These are phyloP conservation scores for Aspergillus brasiliensis DNA, from an alignment of 2,329 filamentous ascomycete species.

Conservation along the genomic window DNA sequence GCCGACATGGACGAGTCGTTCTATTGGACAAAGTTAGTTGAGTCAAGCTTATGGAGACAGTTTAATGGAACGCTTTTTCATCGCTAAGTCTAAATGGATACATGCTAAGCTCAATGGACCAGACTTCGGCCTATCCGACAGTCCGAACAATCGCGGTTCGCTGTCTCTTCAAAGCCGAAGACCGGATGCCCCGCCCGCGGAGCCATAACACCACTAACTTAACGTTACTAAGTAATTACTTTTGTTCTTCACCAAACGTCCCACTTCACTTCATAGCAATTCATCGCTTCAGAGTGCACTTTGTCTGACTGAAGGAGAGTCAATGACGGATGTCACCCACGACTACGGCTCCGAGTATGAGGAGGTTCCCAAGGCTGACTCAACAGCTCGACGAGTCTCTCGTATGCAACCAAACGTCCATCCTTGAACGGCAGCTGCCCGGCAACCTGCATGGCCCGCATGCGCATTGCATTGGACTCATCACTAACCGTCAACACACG, in stretches of 20 bases:
- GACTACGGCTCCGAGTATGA: background rate
- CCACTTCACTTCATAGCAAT: no score
- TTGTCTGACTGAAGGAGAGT: background rate
- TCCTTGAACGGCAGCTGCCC: slow-evolving; percentile 13
- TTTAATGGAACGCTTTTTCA: no score
- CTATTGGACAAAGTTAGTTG: background rate
- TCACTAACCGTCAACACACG: slow-evolving; percentile 14
- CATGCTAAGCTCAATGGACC: background rate
- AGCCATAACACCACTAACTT: no score
- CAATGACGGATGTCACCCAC: background rate
- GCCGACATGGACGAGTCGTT: background rate
- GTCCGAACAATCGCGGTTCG: background rate
- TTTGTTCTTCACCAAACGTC: no score
- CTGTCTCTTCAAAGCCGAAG: background rate
- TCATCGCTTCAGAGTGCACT: no score
- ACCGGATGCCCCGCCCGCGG: background rate
- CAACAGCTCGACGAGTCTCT: slow-evolving; percentile 20
- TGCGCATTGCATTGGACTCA: slow-evolving; percentile 3
- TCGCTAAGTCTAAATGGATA: no score
- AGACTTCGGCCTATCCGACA: no score
- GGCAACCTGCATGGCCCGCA: slow-evolving; percentile 15
- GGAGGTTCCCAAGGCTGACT: background rate
- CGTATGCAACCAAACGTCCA: slow-evolving; percentile 25
- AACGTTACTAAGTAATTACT: no score
- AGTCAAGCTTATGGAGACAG: background rate